A percentile compares a stretch with the other conserved stretches of the same genome.
Evolutionary conservation across 306 rosid species (phyloP).

Genomic region (Begonia fuchsioides): DNA sequence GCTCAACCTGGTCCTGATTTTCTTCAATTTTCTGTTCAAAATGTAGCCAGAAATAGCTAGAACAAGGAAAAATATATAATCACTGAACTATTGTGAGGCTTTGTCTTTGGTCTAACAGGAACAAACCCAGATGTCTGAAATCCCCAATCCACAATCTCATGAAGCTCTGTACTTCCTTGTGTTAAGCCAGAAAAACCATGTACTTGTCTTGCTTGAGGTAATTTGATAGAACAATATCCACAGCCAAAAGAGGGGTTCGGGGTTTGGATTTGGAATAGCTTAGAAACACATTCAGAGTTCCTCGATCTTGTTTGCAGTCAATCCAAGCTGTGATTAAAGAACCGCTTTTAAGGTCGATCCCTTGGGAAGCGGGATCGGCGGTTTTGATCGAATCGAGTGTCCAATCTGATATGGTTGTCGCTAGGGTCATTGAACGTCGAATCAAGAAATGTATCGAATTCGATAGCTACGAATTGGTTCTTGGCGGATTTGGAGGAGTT

Average conservation of each 20-base stretch:
- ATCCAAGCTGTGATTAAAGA: conserved; percentile 47
- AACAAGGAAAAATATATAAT: conserved; percentile 16
- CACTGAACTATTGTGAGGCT: conserved; percentile 27
- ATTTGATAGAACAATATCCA: conserved; percentile 32
- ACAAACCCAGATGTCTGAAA: conserved; percentile 26
- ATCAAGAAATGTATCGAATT: conserved; percentile 46
- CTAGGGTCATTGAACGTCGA: conserved; percentile 27
- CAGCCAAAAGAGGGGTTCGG: conserved; percentile 18
- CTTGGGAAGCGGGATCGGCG: conserved; percentile 25
- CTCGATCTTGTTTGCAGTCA: conserved; percentile 35
- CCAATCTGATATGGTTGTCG: conserved; percentile 50
- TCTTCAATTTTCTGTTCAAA: conserved; percentile 28
- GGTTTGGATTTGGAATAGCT: conserved; percentile 38
- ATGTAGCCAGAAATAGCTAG: conserved; percentile 35
- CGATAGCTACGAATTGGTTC: conserved; percentile 35
- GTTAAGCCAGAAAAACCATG: conserved; percentile 50
- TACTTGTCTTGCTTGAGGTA: conserved; percentile 22
- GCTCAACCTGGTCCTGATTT: conserved; percentile 14
- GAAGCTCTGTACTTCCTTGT: conserved; percentile 61
- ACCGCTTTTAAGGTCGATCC: conserved; percentile 49
- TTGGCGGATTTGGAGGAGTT: conserved; percentile 23
- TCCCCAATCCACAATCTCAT: too few relatives aligned
- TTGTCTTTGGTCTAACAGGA: conserved; percentile 14
- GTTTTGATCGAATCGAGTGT: conserved; percentile 30
- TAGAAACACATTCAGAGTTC: conserved; percentile 29